Evolutionary conservation across 2,329 filamentous ascomycete species (phyloP).

Genomic region (Pyrenophora seminiperda): DNA sequence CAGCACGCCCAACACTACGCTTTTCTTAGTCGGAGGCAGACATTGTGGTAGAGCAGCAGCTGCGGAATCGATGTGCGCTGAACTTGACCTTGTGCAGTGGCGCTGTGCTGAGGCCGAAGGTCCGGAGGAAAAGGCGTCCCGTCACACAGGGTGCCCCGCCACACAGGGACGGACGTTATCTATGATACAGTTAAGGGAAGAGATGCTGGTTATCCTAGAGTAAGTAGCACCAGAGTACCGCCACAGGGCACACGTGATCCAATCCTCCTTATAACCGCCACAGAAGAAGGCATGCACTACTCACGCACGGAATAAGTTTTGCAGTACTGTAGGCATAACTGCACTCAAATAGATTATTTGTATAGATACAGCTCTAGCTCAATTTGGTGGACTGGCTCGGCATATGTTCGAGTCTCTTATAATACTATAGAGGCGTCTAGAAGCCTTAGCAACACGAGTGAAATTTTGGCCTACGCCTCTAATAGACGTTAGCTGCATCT

Average conservation of each 20-base stretch:
- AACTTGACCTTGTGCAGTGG: not conserved
- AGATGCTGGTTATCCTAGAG: too few relatives aligned
- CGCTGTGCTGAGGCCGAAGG: slow-evolving; percentile 3
- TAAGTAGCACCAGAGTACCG: too few relatives aligned
- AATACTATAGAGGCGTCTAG: slow-evolving; percentile 7
- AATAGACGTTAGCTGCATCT: slow-evolving; percentile 10
- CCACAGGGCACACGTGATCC: too few relatives aligned
- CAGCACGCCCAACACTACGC: too few relatives aligned
- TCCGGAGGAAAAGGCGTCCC: slow-evolving; percentile 7
- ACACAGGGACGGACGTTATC: slow-evolving; percentile 6
- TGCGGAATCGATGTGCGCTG: not conserved
- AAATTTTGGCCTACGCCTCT: slow-evolving; percentile 12
- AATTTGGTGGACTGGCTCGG: not conserved
- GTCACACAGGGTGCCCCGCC: slow-evolving; percentile 7
- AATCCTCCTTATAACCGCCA: too few relatives aligned
- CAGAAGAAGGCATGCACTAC: not conserved
- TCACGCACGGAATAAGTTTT: too few relatives aligned
- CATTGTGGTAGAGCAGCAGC: not conserved
- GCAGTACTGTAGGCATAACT: too few relatives aligned
- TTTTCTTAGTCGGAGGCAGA: too few relatives aligned
- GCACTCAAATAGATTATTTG: too few relatives aligned
- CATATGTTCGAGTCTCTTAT: slow-evolving; percentile 5
- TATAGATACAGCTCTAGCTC: too few relatives aligned
- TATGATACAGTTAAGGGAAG: too few relatives aligned
- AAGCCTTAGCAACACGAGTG: slow-evolving; percentile 11